Base-by-base conservation (phyloP, 169 alveolate genomes). In the Plasmodium fragile region DNA sequence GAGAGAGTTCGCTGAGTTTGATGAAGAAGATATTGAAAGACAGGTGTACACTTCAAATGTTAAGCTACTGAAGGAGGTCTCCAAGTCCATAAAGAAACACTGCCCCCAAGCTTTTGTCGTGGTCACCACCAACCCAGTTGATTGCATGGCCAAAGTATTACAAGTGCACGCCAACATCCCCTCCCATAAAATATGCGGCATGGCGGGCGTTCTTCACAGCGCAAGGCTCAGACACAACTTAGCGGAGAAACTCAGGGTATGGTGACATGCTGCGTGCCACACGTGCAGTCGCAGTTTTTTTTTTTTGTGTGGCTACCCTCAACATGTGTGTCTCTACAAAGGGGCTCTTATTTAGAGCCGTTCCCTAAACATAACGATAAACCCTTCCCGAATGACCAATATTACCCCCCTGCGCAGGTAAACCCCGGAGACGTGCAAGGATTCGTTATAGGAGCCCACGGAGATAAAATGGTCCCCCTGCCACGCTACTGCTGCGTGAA, bases 401-500 rank as follows among this genome's bases (percentile, higher is more conserved):
- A n/a, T n/a, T n/a, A n/a, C n/a, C 89, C 83, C 83, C 83, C 87
- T 36, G 65, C 89, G 49, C 69, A 92, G 87, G 92, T 93, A 34
- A 94, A 92, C 90, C 95, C 95, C 36, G 96, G 96, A 39, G 96
- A 93, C 83, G 96, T 96, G n/a, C 95, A 82, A 73, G 97, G 96
- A n/a, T 92, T 95, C 79, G 97, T 96, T 18, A 96, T 96, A 72
- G 97, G 97, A 49, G 97, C 97, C 16, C 97, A 96, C 72, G 96
- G 97, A 25, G 96, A 96, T 53, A 92, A 92, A 32, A 96, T 96
- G 97, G 95, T 95, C 0, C 96, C 97, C 4, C 93, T 96, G 25
- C 94, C 97, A 25, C 85, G 97, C 32, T 96, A 92, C 55, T 94
- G 95, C 71, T 94, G 97, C 4, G 96, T 95, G 43, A 94, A 95